phyloP scores from a whole-genome alignment of 139 green algal species.

The Chlorella sp. region DNA sequence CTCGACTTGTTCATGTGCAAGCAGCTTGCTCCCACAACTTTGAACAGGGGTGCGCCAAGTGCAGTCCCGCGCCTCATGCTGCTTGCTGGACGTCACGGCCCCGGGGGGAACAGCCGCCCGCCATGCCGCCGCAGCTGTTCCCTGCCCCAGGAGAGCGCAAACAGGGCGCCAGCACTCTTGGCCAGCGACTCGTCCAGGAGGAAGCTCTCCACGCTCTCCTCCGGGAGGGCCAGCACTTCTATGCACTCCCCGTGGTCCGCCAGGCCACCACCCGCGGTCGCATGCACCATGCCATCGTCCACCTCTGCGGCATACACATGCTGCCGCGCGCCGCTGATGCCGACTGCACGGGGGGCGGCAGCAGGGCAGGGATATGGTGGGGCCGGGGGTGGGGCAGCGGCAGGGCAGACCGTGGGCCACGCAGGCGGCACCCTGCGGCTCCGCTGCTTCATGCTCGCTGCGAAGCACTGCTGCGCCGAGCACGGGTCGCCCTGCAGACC shows the following conservation, averaged over 20 bases:
- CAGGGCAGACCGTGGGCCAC: neutral
- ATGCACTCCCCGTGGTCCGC: slow-evolving; percentile 76
- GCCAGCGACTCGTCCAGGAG: slow-evolving; percentile 55
- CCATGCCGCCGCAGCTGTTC: slow-evolving; percentile 3
- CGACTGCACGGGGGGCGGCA: slow-evolving; percentile 25
- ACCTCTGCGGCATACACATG: slow-evolving; percentile 75
- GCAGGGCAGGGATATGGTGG: neutral
- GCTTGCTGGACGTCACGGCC: too few relatives aligned
- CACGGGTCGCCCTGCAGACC: neutral
- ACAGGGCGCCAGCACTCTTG: slow-evolving; percentile 75
- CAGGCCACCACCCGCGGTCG: slow-evolving; percentile 56
- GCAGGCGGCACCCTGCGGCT: neutral
- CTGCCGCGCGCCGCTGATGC: slow-evolving; percentile 58
- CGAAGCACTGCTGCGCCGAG: neutral
- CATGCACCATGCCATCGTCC: slow-evolving; percentile 58
- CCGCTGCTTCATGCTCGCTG: too few relatives aligned
- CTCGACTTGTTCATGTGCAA: too few relatives aligned
- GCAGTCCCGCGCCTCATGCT: too few relatives aligned
- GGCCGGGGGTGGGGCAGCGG: neutral
- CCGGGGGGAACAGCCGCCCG: neutral
- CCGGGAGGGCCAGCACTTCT: slow-evolving; percentile 83
- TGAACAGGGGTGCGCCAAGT: too few relatives aligned
- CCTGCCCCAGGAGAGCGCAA: slow-evolving; percentile 68
- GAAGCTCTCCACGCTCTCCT: slow-evolving; percentile 53
- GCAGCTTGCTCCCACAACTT: too few relatives aligned